Base-by-base conservation (phyloP, 106 monocot genomes). In the Platanthera zijinensis region DNA sequence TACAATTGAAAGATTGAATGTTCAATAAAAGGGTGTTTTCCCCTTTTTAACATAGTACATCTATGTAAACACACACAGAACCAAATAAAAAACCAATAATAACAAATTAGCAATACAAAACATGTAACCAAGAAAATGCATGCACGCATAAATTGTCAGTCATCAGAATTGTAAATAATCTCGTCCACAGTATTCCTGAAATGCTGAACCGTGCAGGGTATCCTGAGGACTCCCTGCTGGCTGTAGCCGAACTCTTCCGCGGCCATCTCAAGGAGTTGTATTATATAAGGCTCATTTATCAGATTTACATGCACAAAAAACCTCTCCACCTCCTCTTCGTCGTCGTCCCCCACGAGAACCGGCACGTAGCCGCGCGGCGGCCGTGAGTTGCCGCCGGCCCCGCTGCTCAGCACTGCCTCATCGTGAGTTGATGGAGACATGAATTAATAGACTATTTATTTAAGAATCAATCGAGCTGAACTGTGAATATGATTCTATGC, bases 231-330 rank as follows among this genome's bases (percentile, higher is more conserved):
- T 0, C 78, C 71, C 28, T 15, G 47, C 39, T 79, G 78, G 71
- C 39, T 1, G 19, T 51, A 79, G 3, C 78, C 78, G 48, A 79
- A 79, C 78, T 79, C 78, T 13, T 79, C 30, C 4, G 78, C 78
- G 2, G 78, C 78, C 32, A 72, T 21, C 19, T 79, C 78, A 14
- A 79, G 78, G 45, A 79, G 71, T 10, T 39, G 19, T n/a, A 19
- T 53, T 6, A 79, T 79, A 9, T 53, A 25, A 6, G 48, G 71
- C 7, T 71, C 52, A 45, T 59, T 79, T 19, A 79, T 48, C 51
- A 79, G 4, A 53, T 57, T 25, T 28, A 79, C 51, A 6, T 17
- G 45, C 71, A 79, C 54, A 54, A 72, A 6, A 25, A 79, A 72
- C 18, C 56, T 79, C 1, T n/a, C 13, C 78, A 45, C 78, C 1